Base-by-base conservation (phyloP, 1,284 basidiomycete species). In the Puccinia coronata region DNA sequence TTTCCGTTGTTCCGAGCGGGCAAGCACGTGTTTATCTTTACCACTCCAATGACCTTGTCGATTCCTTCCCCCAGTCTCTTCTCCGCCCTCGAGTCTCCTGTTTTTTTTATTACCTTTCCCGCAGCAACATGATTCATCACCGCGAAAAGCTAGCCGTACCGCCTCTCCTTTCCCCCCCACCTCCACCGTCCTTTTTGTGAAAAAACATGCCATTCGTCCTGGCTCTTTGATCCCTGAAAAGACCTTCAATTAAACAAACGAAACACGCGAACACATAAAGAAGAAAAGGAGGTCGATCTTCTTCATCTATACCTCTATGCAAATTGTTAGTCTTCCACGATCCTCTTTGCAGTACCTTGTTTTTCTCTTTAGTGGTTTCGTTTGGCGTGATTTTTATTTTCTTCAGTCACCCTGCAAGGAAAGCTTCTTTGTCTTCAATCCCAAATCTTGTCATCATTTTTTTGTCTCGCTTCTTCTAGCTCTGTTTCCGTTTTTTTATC, bases 331-430 rank as follows among this genome's bases (percentile, higher is more conserved):
- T 59, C 55, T 75, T 75, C 20, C 55, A 49, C 36, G 6, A 25
- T 69, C 23, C 25, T 31, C 49, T 49, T 75, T 34, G 51, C 55
- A 18, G 28, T 69, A 49, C 59, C 63, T 63, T 69, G 51, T 34
- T 5, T 74, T 65, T 63, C 23, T 75, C 47, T 61, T 47, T 75
- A 28, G 43, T 71, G 31, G 43, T 71, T 71, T 31, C 28, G 43
- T 25, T 20, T 25, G 39, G 25, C 28, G 5, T 51, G 3, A n/a
- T 34, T 8, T 47, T 36, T 47, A 4, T 70, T 25, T 71, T 28
- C 51, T 28, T 49, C 28, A n/a, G 28, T 71, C 4, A 1, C 1
- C 31, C 36, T 28, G 25, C n/a, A 28, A 49, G 43, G 43, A 49
- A 47, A 71, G 43, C 69, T 71, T 49, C 18, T 71, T 71, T 28